A percentile compares a stretch with the other conserved stretches of the same genome.
Evolutionary conservation across 306 rosid genomes (phyloP).

Genomic region (Acacia melanoxylon): DNA sequence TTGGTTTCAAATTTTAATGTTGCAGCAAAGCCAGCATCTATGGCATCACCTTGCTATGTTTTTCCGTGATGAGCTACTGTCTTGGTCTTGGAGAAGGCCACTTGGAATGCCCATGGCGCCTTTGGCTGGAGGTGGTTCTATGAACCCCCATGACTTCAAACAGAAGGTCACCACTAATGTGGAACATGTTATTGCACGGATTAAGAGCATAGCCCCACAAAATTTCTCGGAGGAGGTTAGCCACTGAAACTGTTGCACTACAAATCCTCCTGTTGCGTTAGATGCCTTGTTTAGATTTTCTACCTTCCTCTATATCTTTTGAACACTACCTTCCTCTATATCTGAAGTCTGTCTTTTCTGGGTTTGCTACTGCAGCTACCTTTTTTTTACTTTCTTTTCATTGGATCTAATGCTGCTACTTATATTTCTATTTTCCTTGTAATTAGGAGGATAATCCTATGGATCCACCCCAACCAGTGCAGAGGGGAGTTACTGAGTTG

Average conservation of each 20-base stretch:
- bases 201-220: slow-evolving; percentile 85
- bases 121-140: slow-evolving; percentile 73
- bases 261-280: not conserved
- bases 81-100: slow-evolving; percentile 99
- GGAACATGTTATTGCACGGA: slow-evolving; percentile 72
- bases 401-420: not conserved
- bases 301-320: too few relatives aligned
- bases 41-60: slow-evolving; percentile 99
- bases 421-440: slow-evolving; percentile 3
- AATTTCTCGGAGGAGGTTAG: slow-evolving; percentile 89
- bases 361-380: not conserved
- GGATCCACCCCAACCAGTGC: slow-evolving; percentile 92
- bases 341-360: not conserved
- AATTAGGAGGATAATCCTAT: slow-evolving; percentile 84
- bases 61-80: slow-evolving; percentile 96
- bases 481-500: slow-evolving; percentile 90
- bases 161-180: slow-evolving; percentile 90
- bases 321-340: too few relatives aligned
- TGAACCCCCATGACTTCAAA: slow-evolving; percentile 82
- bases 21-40: slow-evolving; percentile 95
- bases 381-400: not conserved
- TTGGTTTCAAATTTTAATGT: slow-evolving; percentile 29
- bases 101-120: slow-evolving; percentile 88
- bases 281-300: not conserved
- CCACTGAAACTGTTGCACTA: slow-evolving; percentile 12